Percentiles rank a stretch among this genome's conserved stretches.
Conservation (phyloP, 2,329 filamentous ascomycete genomes). For the Fusarium vanettenii region DNA sequence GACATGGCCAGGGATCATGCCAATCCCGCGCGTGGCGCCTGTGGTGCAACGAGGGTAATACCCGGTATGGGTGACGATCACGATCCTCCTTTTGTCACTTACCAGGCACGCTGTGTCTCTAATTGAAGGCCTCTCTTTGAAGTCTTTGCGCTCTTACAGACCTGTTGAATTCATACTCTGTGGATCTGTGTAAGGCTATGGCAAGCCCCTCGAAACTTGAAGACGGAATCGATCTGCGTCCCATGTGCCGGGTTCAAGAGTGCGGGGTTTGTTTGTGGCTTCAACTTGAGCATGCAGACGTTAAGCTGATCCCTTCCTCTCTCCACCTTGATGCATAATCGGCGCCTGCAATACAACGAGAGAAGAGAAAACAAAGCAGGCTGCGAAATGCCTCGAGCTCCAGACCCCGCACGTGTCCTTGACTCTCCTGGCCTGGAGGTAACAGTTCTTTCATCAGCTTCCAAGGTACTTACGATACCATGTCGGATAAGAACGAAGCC, state of each 20-base stretch:
- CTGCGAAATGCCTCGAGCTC: neutral
- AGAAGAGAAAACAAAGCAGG: neutral
- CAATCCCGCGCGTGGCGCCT: neutral
- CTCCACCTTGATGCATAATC: neutral
- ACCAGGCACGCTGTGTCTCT: neutral
- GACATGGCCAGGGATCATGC: neutral
- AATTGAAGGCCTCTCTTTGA: neutral
- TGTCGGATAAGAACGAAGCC: neutral
- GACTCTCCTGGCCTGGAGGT: neutral
- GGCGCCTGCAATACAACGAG: neutral
- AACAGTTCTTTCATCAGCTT: neutral
- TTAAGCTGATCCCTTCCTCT: neutral
- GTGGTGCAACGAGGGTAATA: neutral
- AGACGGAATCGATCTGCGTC: neutral
- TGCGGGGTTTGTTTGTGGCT: neutral
- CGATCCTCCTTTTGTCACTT: neutral
- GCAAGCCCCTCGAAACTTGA: neutral
- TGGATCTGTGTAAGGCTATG: neutral
- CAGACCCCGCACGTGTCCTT: neutral
- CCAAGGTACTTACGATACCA: neutral
- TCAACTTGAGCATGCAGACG: neutral
- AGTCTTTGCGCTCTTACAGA: neutral
- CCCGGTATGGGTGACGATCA: neutral
- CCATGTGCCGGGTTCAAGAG: neutral
- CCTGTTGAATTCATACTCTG: neutral